phyloP scores from a whole-genome alignment of 768 basidiomycete species.

The Leccinum barrowsii region DNA sequence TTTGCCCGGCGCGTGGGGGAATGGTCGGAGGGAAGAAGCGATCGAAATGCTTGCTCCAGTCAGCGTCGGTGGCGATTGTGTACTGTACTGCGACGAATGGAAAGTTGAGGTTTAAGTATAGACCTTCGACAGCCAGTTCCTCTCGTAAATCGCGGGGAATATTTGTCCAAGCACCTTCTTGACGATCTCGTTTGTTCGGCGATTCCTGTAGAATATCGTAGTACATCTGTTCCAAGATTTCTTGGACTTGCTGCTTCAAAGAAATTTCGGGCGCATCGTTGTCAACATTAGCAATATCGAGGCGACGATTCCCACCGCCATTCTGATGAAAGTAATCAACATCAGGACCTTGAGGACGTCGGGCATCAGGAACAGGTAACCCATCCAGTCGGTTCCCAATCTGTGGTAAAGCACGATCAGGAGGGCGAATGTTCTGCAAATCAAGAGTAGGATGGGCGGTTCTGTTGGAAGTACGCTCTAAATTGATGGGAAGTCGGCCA shows the following conservation, averaged over 20 bases:
- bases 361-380: neutral
- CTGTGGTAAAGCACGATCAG: neutral
- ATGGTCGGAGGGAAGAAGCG: neutral
- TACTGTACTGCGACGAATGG: neutral
- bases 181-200: neutral
- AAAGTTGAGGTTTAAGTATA: neutral
- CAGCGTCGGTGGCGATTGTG: neutral
- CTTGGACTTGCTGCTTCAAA: neutral
- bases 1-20: neutral
- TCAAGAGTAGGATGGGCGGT: neutral
- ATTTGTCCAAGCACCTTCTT: neutral
- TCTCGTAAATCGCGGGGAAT: neutral
- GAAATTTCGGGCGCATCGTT: neutral
- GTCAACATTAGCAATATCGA: neutral
- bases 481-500: neutral
- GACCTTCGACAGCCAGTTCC: neutral
- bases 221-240: neutral
- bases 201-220: neutral
- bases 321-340: neutral
- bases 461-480: neutral
- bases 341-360: slow-evolving; percentile 1
- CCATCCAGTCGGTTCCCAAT: neutral
- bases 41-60: neutral
- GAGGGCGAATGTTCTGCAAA: neutral
- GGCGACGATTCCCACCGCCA: neutral